Conservation (phyloP, 1,284 basidiomycete species). For the Marasmius sp. region DNA sequence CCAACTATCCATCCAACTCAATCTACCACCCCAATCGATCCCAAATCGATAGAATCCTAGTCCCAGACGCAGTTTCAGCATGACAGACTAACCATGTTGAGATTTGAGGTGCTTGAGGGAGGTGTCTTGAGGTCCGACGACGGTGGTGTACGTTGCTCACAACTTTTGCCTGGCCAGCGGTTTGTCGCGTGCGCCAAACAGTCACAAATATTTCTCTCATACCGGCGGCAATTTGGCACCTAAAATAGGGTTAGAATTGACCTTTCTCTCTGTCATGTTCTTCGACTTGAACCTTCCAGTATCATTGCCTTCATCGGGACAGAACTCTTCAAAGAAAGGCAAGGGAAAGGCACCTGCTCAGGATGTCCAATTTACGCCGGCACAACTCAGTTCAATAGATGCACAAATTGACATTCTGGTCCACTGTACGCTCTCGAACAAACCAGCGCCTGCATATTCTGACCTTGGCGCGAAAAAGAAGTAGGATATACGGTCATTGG, state of each 20-base stretch:
- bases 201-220: not conserved
- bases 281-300: conserved; percentile 44
- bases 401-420: conserved; percentile 42
- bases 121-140: not conserved
- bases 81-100: not conserved
- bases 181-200: not conserved
- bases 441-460: not conserved
- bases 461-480: conserved; percentile 32
- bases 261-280: conserved; percentile 29
- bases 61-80: not conserved
- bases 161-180: not conserved
- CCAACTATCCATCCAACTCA: conserved; percentile 1
- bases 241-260: not conserved
- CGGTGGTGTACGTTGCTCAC: not conserved
- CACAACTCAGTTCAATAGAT: conserved; percentile 40
- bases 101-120: not conserved
- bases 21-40: not conserved
- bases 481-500: conserved; percentile 81
- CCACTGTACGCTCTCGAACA: conserved; percentile 36
- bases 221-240: not conserved
- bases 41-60: not conserved
- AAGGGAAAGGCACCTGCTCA: conserved; percentile 36
- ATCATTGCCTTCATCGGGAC: conserved; percentile 18
- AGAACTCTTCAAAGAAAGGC: conserved; percentile 32
- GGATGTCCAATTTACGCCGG: conserved; percentile 23